Evolutionary conservation across 768 basidiomycete species (phyloP).

Genomic region (Podaxis sp.): DNA sequence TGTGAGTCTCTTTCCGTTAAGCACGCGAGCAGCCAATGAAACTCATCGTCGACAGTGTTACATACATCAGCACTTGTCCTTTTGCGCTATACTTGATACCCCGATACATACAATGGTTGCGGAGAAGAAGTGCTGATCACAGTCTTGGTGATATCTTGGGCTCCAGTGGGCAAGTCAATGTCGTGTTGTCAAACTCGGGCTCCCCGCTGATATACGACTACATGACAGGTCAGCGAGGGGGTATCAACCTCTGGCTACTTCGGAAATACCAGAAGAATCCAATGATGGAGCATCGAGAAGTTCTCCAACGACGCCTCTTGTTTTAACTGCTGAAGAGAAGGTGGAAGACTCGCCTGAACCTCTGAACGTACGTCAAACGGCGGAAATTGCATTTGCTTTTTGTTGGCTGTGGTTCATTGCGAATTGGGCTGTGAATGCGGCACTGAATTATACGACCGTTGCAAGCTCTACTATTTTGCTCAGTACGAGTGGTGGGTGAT

Average conservation of each 20-base stretch:
- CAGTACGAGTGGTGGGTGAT: slow-evolving; percentile 76
- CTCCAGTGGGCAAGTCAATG: not conserved
- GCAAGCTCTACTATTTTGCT: slow-evolving; percentile 91
- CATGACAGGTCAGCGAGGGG: slow-evolving; percentile 16
- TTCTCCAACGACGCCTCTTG: not conserved
- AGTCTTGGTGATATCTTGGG: not conserved
- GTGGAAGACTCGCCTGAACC: slow-evolving; percentile 19
- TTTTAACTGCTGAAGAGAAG: slow-evolving; percentile 16
- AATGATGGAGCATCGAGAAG: not conserved
- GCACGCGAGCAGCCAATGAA: not conserved
- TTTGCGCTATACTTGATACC: slow-evolving; percentile 51
- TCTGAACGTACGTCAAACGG: slow-evolving; percentile 59
- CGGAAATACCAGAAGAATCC: slow-evolving; percentile 1
- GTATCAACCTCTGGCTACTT: slow-evolving; percentile 26
- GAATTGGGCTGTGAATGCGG: slow-evolving; percentile 87
- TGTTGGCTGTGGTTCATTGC: slow-evolving; percentile 93
- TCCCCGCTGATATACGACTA: not conserved
- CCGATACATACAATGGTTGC: slow-evolving; percentile 24
- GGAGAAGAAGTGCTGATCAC: slow-evolving; percentile 5
- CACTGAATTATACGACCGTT: slow-evolving; percentile 88
- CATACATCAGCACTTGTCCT: slow-evolving; percentile 87
- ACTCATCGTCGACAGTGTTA: slow-evolving; percentile 24
- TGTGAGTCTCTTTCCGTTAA: slow-evolving; percentile 40
- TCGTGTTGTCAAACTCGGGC: not conserved
- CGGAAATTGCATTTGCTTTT: slow-evolving; percentile 74